phyloP scores from a whole-genome alignment of 2,329 filamentous ascomycete genomes.

The Alternaria alternata region DNA sequence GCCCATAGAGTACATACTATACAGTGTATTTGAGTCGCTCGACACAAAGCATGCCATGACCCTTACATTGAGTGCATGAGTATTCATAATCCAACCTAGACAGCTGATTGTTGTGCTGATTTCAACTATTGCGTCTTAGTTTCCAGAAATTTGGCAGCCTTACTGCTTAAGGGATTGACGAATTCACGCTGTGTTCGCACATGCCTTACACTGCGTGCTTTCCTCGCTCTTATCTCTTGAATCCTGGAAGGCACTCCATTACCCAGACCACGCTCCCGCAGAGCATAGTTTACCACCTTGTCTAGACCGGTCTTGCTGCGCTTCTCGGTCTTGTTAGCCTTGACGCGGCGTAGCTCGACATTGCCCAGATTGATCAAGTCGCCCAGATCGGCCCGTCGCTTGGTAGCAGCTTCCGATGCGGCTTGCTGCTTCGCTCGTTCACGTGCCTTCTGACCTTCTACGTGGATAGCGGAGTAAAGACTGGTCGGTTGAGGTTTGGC shows the following conservation, averaged over 20 bases:
- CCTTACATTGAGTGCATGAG: background rate
- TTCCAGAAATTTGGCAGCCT: slow-evolving; percentile 14
- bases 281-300: slow-evolving; percentile 79
- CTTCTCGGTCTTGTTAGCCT: slow-evolving; percentile 74
- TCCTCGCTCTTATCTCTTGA: slow-evolving; percentile 3
- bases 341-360: slow-evolving; percentile 70
- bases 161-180: slow-evolving; percentile 19
- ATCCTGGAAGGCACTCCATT: background rate
- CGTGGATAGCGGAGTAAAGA: slow-evolving; percentile 67
- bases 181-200: slow-evolving; percentile 12
- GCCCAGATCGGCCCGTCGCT: slow-evolving; percentile 28
- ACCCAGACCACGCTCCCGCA: slow-evolving; percentile 49
- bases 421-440: slow-evolving; percentile 20
- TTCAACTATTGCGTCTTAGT: slow-evolving; percentile 10
- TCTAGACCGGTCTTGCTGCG: slow-evolving; percentile 76
- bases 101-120: background rate
- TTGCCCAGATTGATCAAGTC: slow-evolving; percentile 60
- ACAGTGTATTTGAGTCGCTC: background rate
- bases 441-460: slow-evolving; percentile 34
- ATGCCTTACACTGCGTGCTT: slow-evolving; percentile 5
- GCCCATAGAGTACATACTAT: slow-evolving; percentile 12
- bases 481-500: slow-evolving; percentile 58
- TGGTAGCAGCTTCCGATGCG: background rate
- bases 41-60: background rate
- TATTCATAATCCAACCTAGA: background rate